Evolutionary conservation across 2,329 filamentous ascomycete species (phyloP), one percentile per base, ranked within the genome.

Genomic region (Claviceps paspali): DNA sequence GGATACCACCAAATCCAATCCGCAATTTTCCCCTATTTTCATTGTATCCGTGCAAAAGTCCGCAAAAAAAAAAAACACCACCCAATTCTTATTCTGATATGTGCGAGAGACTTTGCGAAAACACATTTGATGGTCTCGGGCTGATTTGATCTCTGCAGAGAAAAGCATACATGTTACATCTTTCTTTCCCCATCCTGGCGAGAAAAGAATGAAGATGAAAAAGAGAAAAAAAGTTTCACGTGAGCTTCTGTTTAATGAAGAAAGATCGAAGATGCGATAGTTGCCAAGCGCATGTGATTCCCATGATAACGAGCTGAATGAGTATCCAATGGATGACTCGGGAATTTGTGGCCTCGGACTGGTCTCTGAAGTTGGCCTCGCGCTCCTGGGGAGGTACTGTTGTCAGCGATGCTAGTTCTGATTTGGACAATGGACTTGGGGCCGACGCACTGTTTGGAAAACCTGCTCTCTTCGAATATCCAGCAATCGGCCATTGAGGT

Each of bases 181-280:
- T n/a, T n/a, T n/a, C n/a, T n/a, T n/a, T n/a, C n/a, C n/a, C n/a
- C n/a, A n/a, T n/a, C n/a, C n/a, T n/a, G n/a, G n/a, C n/a, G n/a
- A n/a, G n/a, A n/a, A n/a, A n/a, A 19, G 15, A 18, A 12, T 5
- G 29, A n/a, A 8, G 5, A 18, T 9, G 29, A 14, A 6, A 3
- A 5, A 11, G n/a, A 6, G 5, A 14, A n/a, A 5, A 12, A 22
- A 17, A 6, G 21, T 4, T 21, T 40, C 36, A 98, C 42, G 91
- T 96, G 58, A 98, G 77, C 73, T 98, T 98, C 68, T 96, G 88
- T 73, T 98, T 98, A 69, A 98, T 98, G 68, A 98, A 98, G 73
- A 98, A 98, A 33, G 83, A 82, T 49, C 91, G 75, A 51, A 98
- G 72, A 63, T 98, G 88, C 38, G 86, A 93, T 33, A 98, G 69